Evolutionary conservation across 352 stramenopile species (phyloP), one percentile per base, ranked within the genome.

Genomic region (Globisporangium ultimum): DNA sequence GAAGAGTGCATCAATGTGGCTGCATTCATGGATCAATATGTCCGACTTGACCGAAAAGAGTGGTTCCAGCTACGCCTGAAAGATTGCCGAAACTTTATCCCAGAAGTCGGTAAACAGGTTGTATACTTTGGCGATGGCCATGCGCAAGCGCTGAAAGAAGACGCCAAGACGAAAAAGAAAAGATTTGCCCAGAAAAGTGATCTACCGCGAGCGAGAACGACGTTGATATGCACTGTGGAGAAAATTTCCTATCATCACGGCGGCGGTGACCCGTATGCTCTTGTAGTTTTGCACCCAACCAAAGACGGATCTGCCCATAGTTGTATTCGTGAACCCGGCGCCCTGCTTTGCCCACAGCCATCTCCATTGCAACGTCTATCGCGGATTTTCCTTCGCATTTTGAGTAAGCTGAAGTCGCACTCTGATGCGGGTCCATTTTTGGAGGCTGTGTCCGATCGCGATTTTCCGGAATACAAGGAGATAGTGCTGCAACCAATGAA

Each of bases 401-500:
- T 92, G 12, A 66, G 68, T 1, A 91, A 90, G 51, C 42, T 94
- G 3, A 87, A 81, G 50, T 60, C 75, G 51, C 69, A 89, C 34
- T 46, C 66, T 0, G 80, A 92, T 60, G 71, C 84, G 8, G 80
- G 76, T 8, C 84, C 84, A 20, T 94, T 94, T 60, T 47, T 92
- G 24, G 84, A 94, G 21, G 80, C 84, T 13, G 84, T 94, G 13
- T 92, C 84, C 3, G 78, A 84, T 58, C 68, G 62, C n/a, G 82
- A 94, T 22, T 94, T 94, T 43, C 84, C 84, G 0, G 78, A 90
- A 48, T 94, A 94, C 67, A 92, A 89, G 49, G 81, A 92, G 34
- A 91, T 94, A 42, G 71, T 94, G 17, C 64, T 80, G 41, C 66
- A 84, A 53, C 84, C 84, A 8, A 92, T 92, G 75, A 73, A 94